Evolutionary conservation across 352 stramenopile genomes (phyloP), one percentile per base, ranked within the genome.

Genomic region (Phytophthora capsici): DNA sequence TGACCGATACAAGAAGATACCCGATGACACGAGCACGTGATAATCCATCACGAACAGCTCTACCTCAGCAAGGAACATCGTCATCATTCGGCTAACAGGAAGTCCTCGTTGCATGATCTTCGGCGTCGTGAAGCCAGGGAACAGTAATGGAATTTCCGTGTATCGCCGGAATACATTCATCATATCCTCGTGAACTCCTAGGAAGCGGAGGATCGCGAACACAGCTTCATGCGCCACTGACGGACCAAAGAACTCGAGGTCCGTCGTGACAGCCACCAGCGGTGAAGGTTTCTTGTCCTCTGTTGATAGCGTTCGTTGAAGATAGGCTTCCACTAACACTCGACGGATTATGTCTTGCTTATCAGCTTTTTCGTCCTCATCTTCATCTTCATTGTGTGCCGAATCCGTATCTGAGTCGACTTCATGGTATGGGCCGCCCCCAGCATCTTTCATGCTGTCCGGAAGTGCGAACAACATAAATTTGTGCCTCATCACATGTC

Each of bases 31-130:
- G 13, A 80, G 60, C 22, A 84, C 78, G 2, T 70, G 46, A 34
- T 78, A 79, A 70, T 86, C 78, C 66, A 86, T 75, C 17, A 67
- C 53, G 40, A 86, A 86, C 30, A 86, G 48, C 57, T 83, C 20
- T 19, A 77, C 37, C 56, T 86, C 77, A 3, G 69, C 63, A 22
- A 80, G 66, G 20, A 86, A 68, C 25, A 78, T 69, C 12, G 70
- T 75, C 55, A 73, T 73, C 56, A 69, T 73, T 34, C 75, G 69
- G 19, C 66, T 67, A 16, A 77, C 73, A 6, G 73, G 66, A 2
- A 86, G 41, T 1, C 78, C 78, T 50, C 77, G 73, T 26, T 63
- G 22, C 71, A 81, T 85, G 2, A 47, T 32, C 44, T 63, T 69
- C 1, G 76, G 76, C 19, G 60, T 50, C 1, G 36, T 40, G 25